A percentile compares a stretch with the other conserved stretches of the same genome.
These are phyloP conservation scores for Trichoderma simmonsii DNA, from an alignment of 2,329 filamentous ascomycete species.

Conservation along the genomic window DNA sequence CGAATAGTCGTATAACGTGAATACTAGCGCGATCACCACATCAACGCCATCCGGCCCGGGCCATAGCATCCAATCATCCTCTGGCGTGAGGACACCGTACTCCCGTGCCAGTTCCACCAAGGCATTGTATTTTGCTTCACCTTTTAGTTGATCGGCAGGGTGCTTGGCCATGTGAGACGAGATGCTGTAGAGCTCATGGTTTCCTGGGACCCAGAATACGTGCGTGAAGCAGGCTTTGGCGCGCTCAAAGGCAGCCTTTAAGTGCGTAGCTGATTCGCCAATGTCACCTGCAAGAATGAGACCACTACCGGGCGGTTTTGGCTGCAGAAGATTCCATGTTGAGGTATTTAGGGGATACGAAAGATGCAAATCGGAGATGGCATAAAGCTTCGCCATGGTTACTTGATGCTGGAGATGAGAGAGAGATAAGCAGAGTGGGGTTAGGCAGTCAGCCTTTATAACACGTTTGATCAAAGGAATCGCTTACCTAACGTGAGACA, in stretches of 20 bases:
- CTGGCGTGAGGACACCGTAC: conserved; percentile 7
- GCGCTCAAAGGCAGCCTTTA: background rate
- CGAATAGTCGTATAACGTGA: conserved; percentile 12
- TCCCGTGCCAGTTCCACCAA: conserved; percentile 1
- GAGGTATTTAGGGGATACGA: background rate
- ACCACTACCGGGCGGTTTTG: background rate
- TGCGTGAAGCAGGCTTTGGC: conserved; percentile 12
- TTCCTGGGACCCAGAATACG: conserved; percentile 10
- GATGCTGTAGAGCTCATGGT: conserved; percentile 10
- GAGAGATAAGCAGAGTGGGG: conserved; percentile 1
- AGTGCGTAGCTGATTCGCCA: conserved; percentile 4
- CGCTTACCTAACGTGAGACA: background rate
- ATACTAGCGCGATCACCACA: conserved; percentile 4
- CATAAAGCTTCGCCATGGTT: conserved; percentile 10
- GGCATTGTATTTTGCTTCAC: conserved; percentile 5
- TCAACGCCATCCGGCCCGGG: background rate
- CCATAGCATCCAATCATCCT: conserved; percentile 16
- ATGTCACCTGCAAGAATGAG: conserved; percentile 7
- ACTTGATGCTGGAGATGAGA: background rate
- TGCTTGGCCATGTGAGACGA: background rate
- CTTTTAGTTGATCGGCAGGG: background rate
- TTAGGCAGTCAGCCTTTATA: background rate
- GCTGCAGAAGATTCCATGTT: conserved; percentile 2
- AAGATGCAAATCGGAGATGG: conserved; percentile 12
- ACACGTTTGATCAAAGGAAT: background rate